Base-by-base conservation (phyloP, 1,139 yeast genomes). In the Taphrina populina region DNA sequence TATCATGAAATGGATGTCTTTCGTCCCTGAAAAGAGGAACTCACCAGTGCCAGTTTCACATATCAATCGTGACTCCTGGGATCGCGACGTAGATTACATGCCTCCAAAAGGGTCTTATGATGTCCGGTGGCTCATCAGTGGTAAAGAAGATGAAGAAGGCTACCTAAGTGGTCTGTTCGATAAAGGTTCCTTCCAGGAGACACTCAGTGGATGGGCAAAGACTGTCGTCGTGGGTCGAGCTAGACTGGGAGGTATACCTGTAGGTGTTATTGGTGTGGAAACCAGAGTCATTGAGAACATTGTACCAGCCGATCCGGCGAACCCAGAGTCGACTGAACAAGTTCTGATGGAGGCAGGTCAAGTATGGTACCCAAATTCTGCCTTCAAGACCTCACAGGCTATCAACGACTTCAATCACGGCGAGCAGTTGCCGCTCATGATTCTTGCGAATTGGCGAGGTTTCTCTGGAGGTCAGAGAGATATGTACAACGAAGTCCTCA, bases 401-500 rank as follows among this genome's bases (percentile, higher is more conserved):
- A 92, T 92, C 65, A 85, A 84, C 65, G 98, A 92, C 70, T 92
- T 92, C 80, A 92, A 92, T 77, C 77, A 88, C 69, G 98, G 98
- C 78, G 98, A 92, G 73, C 94, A 88, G 72, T 79, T 92, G 67
- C 98, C 98, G 62, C 78, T 92, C 71, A 88, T 92, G 95, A 88
- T 92, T 64, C 75, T 92, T 66, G 98, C 98, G 59, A 92, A 92
- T 79, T 92, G 98, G 98, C 85, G 98, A 82, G 98, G 98, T 68
- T 92, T 92, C 81, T 88, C 96, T 63, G 98, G 98, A 77, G 98
- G 98, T 72, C 98, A 94, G 77, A 85, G 96, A 71, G 98, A 92
- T 73, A 92, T 92, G 98, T 94, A 85, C 80, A 88, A 90, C 68
- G 98, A 92, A 74, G 95, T 92, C 53, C 82, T 92, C 74, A 92